Evolutionary conservation across 179 eudicot genomes (phyloP).

Genomic region (Carnegiea gigantea): DNA sequence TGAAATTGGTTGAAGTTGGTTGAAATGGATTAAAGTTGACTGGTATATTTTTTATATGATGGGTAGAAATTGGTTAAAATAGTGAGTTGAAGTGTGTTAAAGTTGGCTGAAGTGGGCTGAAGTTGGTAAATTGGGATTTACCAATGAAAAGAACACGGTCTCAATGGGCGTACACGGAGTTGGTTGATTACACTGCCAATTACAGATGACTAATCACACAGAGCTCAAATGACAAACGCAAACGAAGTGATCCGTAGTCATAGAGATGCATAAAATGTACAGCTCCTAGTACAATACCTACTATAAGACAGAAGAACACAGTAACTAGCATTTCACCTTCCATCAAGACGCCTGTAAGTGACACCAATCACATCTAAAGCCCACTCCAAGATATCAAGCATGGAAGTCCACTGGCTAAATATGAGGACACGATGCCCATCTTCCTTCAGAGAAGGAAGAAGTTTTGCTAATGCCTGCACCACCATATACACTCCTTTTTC

Average conservation of each 20-base stretch:
- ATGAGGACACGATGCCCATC: slow-evolving; percentile 90
- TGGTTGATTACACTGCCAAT: not conserved
- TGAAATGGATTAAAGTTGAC: no score
- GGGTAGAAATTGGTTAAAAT: not conserved
- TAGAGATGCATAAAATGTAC: not conserved
- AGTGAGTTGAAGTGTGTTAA: not conserved
- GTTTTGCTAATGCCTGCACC: slow-evolving; percentile 65
- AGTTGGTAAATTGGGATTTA: no score
- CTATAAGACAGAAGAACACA: not conserved
- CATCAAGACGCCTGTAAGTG: slow-evolving; percentile 95
- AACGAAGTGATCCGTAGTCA: not conserved
- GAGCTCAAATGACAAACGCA: not conserved
- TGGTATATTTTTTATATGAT: no score
- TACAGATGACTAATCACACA: not conserved
- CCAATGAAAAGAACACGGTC: no score
- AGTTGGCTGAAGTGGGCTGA: not conserved
- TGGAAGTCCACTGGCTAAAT: slow-evolving; percentile 99
- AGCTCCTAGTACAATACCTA: not conserved
- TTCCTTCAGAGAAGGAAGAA: slow-evolving; percentile 68
- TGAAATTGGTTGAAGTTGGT: no score
- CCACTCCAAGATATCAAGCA: slow-evolving; percentile 99
- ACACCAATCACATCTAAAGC: slow-evolving; percentile 89
- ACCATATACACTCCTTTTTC: slow-evolving; percentile 12
- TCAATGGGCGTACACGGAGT: no score
- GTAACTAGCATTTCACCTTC: slow-evolving; percentile 55